Conservation (phyloP, 1,139 yeast species). For the Sugiyamaella xylanicola region DNA sequence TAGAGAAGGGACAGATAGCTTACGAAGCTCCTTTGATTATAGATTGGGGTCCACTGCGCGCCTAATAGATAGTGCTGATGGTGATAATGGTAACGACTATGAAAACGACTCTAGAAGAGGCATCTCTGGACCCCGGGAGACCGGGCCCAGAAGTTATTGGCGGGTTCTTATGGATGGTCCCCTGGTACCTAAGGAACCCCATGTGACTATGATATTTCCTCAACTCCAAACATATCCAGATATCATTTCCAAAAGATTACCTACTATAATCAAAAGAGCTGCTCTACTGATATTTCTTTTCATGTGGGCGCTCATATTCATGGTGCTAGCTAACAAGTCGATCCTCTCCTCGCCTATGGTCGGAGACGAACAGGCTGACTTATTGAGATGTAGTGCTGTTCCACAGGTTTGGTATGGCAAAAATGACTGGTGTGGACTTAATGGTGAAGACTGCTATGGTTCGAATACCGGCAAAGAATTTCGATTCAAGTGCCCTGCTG, state of each 20-base stretch:
- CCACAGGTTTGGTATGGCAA: conserved; percentile 65
- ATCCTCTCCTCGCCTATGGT: conserved; percentile 34
- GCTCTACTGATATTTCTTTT: conserved; percentile 23
- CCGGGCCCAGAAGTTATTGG: conserved; percentile 6
- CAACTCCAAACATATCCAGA: conserved; percentile 34
- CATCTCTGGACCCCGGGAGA: background rate
- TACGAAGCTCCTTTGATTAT: conserved; percentile 6
- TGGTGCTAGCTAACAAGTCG: conserved; percentile 31
- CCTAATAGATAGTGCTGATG: conserved; percentile 24
- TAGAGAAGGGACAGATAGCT: background rate
- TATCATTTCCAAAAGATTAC: conserved; percentile 17
- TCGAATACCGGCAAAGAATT: conserved; percentile 52
- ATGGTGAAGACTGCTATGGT: conserved; percentile 58
- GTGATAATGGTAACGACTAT: conserved; percentile 42
- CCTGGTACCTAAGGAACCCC: conserved; percentile 29
- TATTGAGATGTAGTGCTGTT: conserved; percentile 39
- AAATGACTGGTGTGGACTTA: conserved; percentile 73
- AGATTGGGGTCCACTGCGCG: conserved; percentile 5
- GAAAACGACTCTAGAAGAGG: background rate
- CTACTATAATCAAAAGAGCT: conserved; percentile 16
- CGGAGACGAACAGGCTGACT: conserved; percentile 30
- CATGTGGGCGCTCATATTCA: conserved; percentile 33
- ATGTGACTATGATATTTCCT: conserved; percentile 31
- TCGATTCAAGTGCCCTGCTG: conserved; percentile 79
- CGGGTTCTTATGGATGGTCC: conserved; percentile 36